Evolutionary conservation across 148 eudicot genomes (phyloP).

Genomic region (Chenopodium album): DNA sequence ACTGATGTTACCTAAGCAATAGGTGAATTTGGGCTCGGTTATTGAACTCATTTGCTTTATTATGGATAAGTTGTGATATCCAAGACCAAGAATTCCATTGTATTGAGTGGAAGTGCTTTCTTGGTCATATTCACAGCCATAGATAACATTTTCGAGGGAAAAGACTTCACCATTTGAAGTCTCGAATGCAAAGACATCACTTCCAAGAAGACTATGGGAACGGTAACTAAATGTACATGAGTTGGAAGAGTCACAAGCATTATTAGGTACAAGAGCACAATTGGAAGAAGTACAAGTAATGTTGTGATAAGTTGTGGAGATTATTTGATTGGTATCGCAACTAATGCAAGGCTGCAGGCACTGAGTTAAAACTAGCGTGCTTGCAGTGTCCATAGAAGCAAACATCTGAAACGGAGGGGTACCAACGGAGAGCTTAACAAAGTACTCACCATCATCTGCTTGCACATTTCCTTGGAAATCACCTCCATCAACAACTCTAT

Average conservation of each 20-base stretch:
- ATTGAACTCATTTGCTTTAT: conserved; percentile 20
- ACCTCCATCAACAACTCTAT: background rate
- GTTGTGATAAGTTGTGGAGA: conserved; percentile 16
- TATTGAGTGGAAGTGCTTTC: background rate
- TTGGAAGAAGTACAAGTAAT: conserved; percentile 11
- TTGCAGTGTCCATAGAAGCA: conserved; percentile 21
- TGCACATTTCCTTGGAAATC: conserved; percentile 8
- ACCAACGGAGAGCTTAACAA: conserved; percentile 20
- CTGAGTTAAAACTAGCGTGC: conserved; percentile 14
- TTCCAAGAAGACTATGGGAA: conserved; percentile 19
- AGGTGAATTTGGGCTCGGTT: conserved; percentile 18
- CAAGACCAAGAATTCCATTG: conserved; percentile 23
- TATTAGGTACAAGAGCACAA: conserved; percentile 16
- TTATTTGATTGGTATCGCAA: background rate
- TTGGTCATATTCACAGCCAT: conserved; percentile 16
- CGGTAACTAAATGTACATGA: conserved; percentile 10
- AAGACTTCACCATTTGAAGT: conserved; percentile 13
- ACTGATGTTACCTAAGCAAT: conserved; percentile 25
- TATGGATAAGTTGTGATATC: conserved; percentile 20
- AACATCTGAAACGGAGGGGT: conserved; percentile 13
- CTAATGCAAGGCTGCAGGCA: background rate
- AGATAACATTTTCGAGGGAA: conserved; percentile 8
- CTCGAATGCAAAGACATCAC: conserved; percentile 23
- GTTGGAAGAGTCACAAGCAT: conserved; percentile 22
- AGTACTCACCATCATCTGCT: conserved; percentile 23